Conservation (phyloP, 2,329 filamentous ascomycete genomes). For the Zymoseptoria brevis region DNA sequence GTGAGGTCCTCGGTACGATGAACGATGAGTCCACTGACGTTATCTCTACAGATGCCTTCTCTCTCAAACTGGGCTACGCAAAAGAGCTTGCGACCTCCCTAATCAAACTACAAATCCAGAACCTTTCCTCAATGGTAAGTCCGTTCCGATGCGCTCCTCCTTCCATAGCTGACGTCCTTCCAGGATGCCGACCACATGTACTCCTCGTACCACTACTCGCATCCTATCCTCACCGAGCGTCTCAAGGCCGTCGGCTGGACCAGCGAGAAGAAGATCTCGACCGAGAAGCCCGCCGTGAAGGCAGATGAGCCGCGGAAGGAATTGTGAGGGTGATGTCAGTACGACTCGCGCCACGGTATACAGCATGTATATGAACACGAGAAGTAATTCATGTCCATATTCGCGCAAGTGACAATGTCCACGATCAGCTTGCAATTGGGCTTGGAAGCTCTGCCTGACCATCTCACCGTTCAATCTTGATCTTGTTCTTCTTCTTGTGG, state of each 20-base stretch:
- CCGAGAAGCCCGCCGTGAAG: conserved; percentile 31
- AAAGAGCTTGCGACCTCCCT: conserved; percentile 76
- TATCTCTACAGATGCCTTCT: conserved; percentile 61
- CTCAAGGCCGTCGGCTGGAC: conserved; percentile 86
- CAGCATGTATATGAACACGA: background rate
- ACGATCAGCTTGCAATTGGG: background rate
- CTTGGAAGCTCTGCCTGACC: background rate
- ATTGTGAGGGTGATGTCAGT: background rate
- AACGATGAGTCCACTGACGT: conserved; percentile 12
- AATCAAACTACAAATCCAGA: conserved; percentile 97
- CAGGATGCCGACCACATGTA: conserved; percentile 92
- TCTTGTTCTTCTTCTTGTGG: background rate
- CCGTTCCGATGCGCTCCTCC: background rate
- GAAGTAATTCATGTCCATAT: background rate
- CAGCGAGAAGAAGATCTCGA: conserved; percentile 50
- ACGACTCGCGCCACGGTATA: background rate
- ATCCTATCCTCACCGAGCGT: conserved; percentile 90
- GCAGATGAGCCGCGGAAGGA: conserved; percentile 8
- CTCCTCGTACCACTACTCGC: conserved; percentile 96
- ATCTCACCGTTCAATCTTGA: background rate
- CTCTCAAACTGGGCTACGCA: conserved; percentile 73
- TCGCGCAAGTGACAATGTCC: background rate
- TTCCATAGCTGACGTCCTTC: background rate
- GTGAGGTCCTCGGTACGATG: conserved; percentile 14
- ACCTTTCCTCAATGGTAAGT: conserved; percentile 76